phyloP scores from a whole-genome alignment of 192 early-diverging fungal genomes.

The Dimargaris verticillata region DNA sequence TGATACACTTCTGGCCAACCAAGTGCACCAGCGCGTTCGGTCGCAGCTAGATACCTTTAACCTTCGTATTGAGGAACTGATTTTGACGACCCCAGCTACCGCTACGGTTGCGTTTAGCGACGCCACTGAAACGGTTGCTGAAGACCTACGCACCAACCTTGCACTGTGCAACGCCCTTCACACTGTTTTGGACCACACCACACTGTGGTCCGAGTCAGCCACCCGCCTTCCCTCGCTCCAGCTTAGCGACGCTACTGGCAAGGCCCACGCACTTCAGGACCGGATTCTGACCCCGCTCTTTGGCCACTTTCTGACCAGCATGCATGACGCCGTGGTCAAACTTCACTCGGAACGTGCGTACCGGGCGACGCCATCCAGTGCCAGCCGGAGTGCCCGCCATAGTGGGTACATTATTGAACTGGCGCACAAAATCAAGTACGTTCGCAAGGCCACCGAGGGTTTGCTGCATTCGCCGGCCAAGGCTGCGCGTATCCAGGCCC shows the following conservation, averaged over 20 bases:
- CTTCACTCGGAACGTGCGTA: neutral
- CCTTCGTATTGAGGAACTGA: neutral
- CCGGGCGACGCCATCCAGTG: neutral
- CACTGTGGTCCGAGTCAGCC: neutral
- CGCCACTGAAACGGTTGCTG: neutral
- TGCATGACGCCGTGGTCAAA: constrained; percentile 5
- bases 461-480: neutral
- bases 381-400: neutral
- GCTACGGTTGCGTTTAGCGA: neutral
- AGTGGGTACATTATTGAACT: constrained; percentile 1
- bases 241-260: neutral
- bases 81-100: neutral
- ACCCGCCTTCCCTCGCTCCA: neutral
- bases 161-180: neutral
- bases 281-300: constrained; percentile 6
- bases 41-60: neutral
- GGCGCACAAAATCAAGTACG: constrained; percentile 6
- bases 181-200: neutral
- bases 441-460: neutral
- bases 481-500: neutral
- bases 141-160: neutral
- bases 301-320: neutral
- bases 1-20: neutral
- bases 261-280: neutral
- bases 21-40: neutral